These are phyloP conservation scores for Senna tora DNA, from an alignment of 306 rosid species.

Conservation along the genomic window DNA sequence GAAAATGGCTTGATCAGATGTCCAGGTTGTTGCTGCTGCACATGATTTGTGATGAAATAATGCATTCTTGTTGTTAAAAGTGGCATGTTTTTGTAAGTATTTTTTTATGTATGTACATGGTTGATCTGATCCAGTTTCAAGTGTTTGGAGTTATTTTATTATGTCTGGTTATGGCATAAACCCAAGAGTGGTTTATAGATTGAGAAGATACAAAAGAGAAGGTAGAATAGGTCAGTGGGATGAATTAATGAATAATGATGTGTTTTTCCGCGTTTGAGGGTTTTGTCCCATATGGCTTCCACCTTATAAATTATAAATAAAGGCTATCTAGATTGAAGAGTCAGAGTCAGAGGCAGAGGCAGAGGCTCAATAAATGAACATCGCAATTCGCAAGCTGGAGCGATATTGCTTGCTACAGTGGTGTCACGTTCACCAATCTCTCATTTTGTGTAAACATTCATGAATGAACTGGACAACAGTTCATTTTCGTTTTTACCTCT, in stretches of 20 bases:
- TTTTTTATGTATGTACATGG: not conserved
- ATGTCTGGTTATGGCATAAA: not conserved
- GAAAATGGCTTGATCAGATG: slow-evolving; percentile 88
- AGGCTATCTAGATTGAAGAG: slow-evolving; percentile 7
- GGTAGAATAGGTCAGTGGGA: slow-evolving; percentile 17
- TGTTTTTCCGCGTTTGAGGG: slow-evolving; percentile 3
- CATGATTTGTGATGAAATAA: slow-evolving; percentile 42
- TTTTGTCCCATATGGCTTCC: slow-evolving; percentile 31
- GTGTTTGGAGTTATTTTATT: slow-evolving; percentile 1
- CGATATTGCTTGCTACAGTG: slow-evolving; percentile 11
- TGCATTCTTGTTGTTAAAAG: slow-evolving; percentile 33
- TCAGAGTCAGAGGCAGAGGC: not conserved
- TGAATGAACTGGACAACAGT: too few relatives aligned
- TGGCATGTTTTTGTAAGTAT: slow-evolving; percentile 21
- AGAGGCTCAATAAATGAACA: not conserved
- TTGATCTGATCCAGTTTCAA: slow-evolving; percentile 33
- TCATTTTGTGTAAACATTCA: too few relatives aligned
- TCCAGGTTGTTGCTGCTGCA: slow-evolving; percentile 65
- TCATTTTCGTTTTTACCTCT: too few relatives aligned
- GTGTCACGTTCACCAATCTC: slow-evolving; percentile 27
- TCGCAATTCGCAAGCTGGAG: slow-evolving; percentile 35
- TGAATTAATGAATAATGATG: not conserved
- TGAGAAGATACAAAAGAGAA: slow-evolving; percentile 14
- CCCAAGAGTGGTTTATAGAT: not conserved
- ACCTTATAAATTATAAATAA: not conserved